phyloP scores from a whole-genome alignment of 306 rosid genomes.

The Argentina anserina region DNA sequence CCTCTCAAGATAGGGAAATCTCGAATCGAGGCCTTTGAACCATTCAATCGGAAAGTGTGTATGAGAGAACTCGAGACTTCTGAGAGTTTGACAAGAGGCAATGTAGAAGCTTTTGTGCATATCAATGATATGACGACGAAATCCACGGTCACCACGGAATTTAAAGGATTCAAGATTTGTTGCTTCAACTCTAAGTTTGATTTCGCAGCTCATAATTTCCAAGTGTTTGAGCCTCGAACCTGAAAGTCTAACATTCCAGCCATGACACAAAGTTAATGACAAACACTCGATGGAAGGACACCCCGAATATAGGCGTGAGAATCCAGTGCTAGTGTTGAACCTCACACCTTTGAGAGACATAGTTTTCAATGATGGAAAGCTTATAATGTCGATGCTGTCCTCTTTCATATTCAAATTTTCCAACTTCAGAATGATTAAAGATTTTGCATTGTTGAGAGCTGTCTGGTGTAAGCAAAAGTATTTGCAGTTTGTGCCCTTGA shows the following conservation, averaged over 20 bases:
- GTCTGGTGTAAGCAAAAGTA: neutral
- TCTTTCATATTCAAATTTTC: neutral
- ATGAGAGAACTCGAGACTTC: neutral
- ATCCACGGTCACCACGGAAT: neutral
- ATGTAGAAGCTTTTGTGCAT: neutral
- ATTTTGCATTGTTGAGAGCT: neutral
- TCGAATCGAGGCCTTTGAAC: neutral
- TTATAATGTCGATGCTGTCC: neutral
- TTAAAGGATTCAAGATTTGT: neutral
- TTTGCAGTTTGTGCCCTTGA: neutral
- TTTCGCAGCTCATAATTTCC: neutral
- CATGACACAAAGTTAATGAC: neutral
- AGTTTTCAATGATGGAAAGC: neutral
- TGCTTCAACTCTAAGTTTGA: neutral
- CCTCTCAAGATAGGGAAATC: constrained; percentile 2
- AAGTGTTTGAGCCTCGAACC: neutral
- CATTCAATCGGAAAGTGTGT: neutral
- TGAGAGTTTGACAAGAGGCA: neutral
- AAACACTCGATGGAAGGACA: neutral
- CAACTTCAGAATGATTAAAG: neutral
- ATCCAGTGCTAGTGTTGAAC: neutral
- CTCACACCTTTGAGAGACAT: neutral
- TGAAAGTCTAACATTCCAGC: neutral
- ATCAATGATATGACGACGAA: neutral
- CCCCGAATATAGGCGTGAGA: neutral